Evolutionary conservation across 768 basidiomycete species (phyloP), one percentile per base, ranked within the genome.

Genomic region (Mycena vitilis): DNA sequence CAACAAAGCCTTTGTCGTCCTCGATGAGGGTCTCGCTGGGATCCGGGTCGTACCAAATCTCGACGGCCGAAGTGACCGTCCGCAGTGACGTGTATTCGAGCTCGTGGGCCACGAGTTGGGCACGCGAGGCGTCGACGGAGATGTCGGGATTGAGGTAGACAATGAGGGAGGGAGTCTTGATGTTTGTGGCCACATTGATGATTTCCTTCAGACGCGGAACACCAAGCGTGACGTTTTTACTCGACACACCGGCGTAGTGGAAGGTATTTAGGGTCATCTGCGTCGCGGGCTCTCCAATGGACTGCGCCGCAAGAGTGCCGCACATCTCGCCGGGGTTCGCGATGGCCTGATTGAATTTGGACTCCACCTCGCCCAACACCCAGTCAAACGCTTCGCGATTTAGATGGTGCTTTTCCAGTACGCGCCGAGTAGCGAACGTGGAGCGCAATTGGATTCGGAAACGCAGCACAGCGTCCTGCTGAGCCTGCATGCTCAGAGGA

Each of bases 181-280:
- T 98, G 77, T 99, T 96, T 22, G 92, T 94, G 0, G 98, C 98
- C 66, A 99, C 96, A 76, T 99, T 99, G 83, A 99, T 99, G 73
- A 99, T 98, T 81, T 99, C 98, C 83, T 99, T 99, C 71, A 99
- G 80, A 80, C 98, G 96, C 2, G 98, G 98, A 2, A 99, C 98
- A 91, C 98, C 98, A 66, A 99, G 94, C 0, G 98, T 99, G 57
- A 99, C 98, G 81, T 98, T 98, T 83, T 99, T 99, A 76, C 94
- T 95, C n/a, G 98, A 97, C 30, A 99, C 98, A 91, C 98, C 98
- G 68, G 98, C 98, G 78, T 98, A 99, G 81, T 99, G 98, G 94
- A 99, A 99, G 0, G 97, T 99, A 80, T 99, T 99, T 66, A 99
- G 81, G 8, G 98, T 99, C 98, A 99, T 99, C 82, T 99, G 98